Evolutionary conservation across 2,329 filamentous ascomycete species (phyloP).

Genomic region (Monascus ruber): DNA sequence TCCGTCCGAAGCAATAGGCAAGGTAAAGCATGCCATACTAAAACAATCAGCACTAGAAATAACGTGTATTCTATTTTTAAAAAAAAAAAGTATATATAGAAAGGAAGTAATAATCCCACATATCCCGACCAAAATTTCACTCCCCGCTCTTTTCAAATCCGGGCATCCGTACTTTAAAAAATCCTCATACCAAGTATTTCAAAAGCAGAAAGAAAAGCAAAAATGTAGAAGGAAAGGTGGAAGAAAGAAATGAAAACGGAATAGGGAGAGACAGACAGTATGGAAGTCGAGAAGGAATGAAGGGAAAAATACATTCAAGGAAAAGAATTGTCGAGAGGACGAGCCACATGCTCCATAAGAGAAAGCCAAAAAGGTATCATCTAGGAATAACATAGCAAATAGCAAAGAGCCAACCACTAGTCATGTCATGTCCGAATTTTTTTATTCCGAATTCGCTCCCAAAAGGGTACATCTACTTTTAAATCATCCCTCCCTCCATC

Average conservation of each 20-base stretch:
- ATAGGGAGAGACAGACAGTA: neutral
- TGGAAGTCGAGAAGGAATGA: conserved; percentile 1
- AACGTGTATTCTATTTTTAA: too few species aligned
- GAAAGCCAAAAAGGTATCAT: conserved; percentile 2
- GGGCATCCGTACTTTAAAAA: too few species aligned
- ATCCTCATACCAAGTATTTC: too few species aligned
- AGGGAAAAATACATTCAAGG: neutral
- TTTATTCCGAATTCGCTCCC: too few species aligned
- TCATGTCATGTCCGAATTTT: too few species aligned
- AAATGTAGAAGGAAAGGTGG: neutral
- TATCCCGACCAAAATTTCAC: too few species aligned
- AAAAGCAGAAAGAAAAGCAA: neutral
- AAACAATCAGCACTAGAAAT: too few species aligned
- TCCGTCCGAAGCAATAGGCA: too few species aligned
- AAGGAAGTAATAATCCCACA: too few species aligned
- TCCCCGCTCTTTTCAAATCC: too few species aligned
- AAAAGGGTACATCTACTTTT: conserved; percentile 2
- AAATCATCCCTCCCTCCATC: conserved; percentile 30
- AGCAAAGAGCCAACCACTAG: neutral
- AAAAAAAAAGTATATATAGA: too few species aligned
- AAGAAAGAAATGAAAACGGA: conserved; percentile 3
- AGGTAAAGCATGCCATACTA: too few species aligned
- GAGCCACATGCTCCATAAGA: conserved; percentile 1
- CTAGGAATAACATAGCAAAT: neutral
- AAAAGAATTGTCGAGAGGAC: conserved; percentile 2